phyloP scores from a whole-genome alignment of 495 filamentous ascomycete species.

The Hypoxylon cercidicola region DNA sequence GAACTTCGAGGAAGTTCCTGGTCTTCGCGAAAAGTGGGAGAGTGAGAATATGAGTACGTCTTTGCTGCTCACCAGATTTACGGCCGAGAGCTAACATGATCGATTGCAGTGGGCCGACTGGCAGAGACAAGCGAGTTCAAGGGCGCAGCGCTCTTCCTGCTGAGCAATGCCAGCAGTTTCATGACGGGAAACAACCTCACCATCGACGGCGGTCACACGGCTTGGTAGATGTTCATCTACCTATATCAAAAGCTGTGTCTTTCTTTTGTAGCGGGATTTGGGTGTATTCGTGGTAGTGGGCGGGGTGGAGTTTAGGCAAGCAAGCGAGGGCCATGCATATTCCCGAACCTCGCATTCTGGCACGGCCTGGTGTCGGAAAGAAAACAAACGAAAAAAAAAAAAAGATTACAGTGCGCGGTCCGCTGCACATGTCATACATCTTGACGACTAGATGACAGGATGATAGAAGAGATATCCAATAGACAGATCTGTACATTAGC shows the following conservation, averaged over 20 bases:
- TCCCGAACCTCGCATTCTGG: background rate
- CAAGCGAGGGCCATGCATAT: background rate
- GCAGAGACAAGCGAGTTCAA: conserved; percentile 73
- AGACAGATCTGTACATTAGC: conserved; percentile 8
- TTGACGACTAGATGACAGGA: conserved; percentile 17
- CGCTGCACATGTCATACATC: conserved; percentile 10
- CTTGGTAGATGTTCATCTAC: conserved; percentile 39
- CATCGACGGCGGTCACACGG: conserved; percentile 70
- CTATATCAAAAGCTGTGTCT: background rate
- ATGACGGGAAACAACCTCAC: conserved; percentile 74
- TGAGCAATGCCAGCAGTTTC: conserved; percentile 74
- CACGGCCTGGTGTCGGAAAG: background rate
- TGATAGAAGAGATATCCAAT: conserved; percentile 26
- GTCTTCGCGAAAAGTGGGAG: conserved; percentile 68
- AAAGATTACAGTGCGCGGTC: background rate
- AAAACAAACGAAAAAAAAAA: background rate
- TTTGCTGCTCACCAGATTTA: too few species aligned
- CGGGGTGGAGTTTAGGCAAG: conserved; percentile 13
- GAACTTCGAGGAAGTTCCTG: conserved; percentile 73
- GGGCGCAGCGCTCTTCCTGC: conserved; percentile 64
- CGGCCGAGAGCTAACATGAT: conserved; percentile 11
- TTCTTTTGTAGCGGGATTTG: conserved; percentile 22
- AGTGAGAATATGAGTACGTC: conserved; percentile 69
- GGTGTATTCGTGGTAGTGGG: background rate
- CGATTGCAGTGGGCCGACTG: conserved; percentile 63